Conservation (phyloP, 169 alveolate genomes). For the Cryptosporidium andersoni region DNA sequence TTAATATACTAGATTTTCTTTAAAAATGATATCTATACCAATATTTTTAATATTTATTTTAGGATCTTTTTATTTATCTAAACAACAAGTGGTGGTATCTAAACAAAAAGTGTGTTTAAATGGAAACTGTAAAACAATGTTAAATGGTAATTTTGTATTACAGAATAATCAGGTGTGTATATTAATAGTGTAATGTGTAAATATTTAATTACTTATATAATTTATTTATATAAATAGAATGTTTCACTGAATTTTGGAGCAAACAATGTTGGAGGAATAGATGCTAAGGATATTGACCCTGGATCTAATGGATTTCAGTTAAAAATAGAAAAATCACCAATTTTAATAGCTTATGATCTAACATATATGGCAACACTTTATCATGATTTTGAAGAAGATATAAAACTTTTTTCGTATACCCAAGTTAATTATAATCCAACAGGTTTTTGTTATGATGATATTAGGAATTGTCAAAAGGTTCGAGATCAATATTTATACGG, state of each 20-base stretch:
- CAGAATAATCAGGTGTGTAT: constrained; percentile 63
- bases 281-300: constrained; percentile 63
- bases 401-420: constrained; percentile 35
- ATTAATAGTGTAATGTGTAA: not conserved
- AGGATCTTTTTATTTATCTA: too few species aligned
- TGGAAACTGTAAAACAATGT: constrained; percentile 61
- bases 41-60: too few species aligned
- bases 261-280: constrained; percentile 30
- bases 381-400: constrained; percentile 67
- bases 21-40: too few species aligned
- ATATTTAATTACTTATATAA: not conserved
- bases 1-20: too few species aligned
- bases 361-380: constrained; percentile 45
- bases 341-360: constrained; percentile 50
- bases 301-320: constrained; percentile 64
- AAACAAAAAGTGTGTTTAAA: constrained; percentile 66
- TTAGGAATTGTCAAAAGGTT: constrained; percentile 61
- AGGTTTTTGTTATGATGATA: constrained; percentile 54
- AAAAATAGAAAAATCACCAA: constrained; percentile 60
- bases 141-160: constrained; percentile 49
- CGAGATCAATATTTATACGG: constrained; percentile 61
- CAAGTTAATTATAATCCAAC: constrained; percentile 64
- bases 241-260: constrained; percentile 52
- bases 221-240: constrained; percentile 5
- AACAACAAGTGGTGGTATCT: constrained; percentile 37